Conservation (phyloP, 106 monocot genomes). For the Agapanthus africanus region DNA sequence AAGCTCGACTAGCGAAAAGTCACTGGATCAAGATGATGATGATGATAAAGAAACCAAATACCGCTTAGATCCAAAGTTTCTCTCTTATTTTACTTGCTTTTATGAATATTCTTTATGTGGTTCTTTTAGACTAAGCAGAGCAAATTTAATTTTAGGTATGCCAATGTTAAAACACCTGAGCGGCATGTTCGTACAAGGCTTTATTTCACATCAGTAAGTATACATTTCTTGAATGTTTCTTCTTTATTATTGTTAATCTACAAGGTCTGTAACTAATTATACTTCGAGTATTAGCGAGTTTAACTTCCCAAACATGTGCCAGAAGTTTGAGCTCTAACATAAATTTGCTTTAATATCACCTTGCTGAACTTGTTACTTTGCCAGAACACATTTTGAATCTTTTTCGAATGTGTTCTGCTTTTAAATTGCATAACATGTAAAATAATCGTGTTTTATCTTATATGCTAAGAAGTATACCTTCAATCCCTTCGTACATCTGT, state of each 20-base stretch:
- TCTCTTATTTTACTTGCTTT: neutral
- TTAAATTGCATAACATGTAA: neutral
- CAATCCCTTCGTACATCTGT: no score
- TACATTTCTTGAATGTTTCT: neutral
- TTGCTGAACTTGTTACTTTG: neutral
- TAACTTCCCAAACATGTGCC: neutral
- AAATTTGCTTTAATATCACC: neutral
- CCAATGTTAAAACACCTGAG: conserved; percentile 96
- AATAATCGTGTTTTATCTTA: neutral
- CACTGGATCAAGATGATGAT: conserved; percentile 83
- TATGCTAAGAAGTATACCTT: no score
- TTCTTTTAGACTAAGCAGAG: neutral
- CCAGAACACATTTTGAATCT: no score
- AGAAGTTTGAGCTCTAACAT: neutral
- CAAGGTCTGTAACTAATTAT: neutral
- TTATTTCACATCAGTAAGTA: conserved; percentile 94
- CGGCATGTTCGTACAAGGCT: conserved; percentile 96
- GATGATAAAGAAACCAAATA: conserved; percentile 96
- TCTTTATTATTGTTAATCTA: neutral
- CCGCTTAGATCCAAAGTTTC: conserved; percentile 90
- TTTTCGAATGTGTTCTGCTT: neutral
- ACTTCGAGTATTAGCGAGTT: no score
- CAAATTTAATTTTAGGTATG: conserved; percentile 62
- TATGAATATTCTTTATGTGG: neutral
- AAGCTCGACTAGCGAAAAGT: conserved; percentile 64